These are phyloP conservation scores for Escallonia herrerae DNA, from an alignment of 129 eudicot genomes.

Conservation along the genomic window DNA sequence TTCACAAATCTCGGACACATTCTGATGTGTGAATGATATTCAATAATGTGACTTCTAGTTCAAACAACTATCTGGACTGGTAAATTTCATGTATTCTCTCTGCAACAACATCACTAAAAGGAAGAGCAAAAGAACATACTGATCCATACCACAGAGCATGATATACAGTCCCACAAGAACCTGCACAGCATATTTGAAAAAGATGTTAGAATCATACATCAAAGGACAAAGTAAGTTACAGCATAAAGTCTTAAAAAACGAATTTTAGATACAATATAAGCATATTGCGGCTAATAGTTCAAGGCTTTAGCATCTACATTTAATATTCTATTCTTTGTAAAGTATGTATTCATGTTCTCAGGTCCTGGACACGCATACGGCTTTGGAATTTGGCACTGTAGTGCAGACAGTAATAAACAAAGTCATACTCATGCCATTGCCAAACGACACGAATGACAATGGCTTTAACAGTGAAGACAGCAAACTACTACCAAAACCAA, in stretches of 20 bases:
- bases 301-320: no score
- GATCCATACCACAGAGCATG: constrained; percentile 99
- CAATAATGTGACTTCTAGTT: background rate
- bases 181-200: constrained; percentile 30
- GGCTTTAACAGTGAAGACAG: no score
- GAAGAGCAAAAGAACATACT: constrained; percentile 59
- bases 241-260: background rate
- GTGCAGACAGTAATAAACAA: background rate
- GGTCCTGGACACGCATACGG: no score
- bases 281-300: no score
- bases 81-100: constrained; percentile 2
- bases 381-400: no score
- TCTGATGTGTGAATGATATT: no score
- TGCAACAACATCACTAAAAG: constrained; percentile 8
- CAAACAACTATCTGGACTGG: background rate
- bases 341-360: no score
- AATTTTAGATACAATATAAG: background rate
- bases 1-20: no score
- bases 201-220: constrained; percentile 5
- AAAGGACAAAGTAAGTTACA: background rate
- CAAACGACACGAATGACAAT: no score
- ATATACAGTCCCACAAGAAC: constrained; percentile 97
- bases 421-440: no score
- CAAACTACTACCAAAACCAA: background rate
- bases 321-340: no score